These are phyloP conservation scores for Boletus patriciae DNA, from an alignment of 768 basidiomycete genomes.

Conservation along the genomic window DNA sequence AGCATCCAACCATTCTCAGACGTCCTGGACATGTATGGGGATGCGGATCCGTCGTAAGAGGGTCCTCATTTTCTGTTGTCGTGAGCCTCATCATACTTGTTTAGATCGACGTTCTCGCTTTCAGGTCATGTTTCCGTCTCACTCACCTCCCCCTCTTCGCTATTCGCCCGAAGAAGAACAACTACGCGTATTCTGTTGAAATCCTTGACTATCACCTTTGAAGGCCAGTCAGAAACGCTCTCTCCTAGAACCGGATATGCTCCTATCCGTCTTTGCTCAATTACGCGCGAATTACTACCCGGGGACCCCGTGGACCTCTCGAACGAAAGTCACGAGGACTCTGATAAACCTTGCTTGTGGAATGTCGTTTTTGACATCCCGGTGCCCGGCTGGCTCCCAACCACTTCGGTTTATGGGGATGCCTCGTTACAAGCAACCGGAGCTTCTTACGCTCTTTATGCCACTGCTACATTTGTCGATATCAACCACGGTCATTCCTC, in stretches of 20 bases:
- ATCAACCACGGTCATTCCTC: slow-evolving; percentile 42
- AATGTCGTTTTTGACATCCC: slow-evolving; percentile 78
- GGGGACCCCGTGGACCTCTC: slow-evolving; percentile 57
- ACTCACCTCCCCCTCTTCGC: slow-evolving; percentile 53
- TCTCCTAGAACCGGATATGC: slow-evolving; percentile 66
- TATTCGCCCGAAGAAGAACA: slow-evolving; percentile 52
- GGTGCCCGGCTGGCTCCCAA: slow-evolving; percentile 90
- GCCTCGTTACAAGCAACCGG: slow-evolving; percentile 46
- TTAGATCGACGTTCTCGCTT: slow-evolving; percentile 82
- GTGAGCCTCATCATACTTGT: slow-evolving; percentile 6
- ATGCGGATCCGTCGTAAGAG: slow-evolving; percentile 61
- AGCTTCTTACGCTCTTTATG: slow-evolving; percentile 64
- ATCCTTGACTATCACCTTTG: slow-evolving; percentile 75
- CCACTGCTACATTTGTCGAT: slow-evolving; percentile 58
- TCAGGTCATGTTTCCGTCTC: slow-evolving; percentile 76
- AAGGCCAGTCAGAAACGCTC: slow-evolving; percentile 80
- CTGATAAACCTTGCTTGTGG: slow-evolving; percentile 58
- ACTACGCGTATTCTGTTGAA: slow-evolving; percentile 57
- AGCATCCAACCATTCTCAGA: slow-evolving; percentile 59
- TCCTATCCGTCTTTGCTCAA: slow-evolving; percentile 62
- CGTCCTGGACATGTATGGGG: slow-evolving; percentile 69
- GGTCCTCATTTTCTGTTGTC: slow-evolving; percentile 2
- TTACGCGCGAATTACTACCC: slow-evolving; percentile 57
- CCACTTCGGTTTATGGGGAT: slow-evolving; percentile 50
- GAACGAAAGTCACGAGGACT: slow-evolving; percentile 64